Evolutionary conservation across 2,329 filamentous ascomycete species (phyloP).

Genomic region (Elsinoe necatrix): DNA sequence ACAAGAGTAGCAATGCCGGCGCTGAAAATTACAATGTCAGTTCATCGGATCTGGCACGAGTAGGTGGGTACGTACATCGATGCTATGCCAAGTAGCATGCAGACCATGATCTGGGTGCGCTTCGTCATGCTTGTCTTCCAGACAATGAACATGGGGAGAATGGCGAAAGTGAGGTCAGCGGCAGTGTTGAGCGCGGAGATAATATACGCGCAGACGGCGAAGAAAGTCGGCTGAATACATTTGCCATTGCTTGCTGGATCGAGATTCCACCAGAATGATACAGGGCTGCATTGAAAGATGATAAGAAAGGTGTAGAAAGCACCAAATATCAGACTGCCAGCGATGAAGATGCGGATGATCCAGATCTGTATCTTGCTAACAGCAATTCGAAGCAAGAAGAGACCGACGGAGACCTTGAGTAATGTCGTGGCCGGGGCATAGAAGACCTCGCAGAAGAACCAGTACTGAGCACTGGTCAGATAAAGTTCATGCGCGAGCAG

Average conservation of each 20-base stretch:
- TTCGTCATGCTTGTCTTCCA: constrained; percentile 30
- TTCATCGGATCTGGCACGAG: no score
- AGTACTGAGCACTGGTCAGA: constrained; percentile 29
- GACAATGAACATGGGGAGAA: constrained; percentile 32
- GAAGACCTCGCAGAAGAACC: constrained; percentile 49
- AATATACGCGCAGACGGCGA: constrained; percentile 17
- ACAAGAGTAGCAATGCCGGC: constrained; percentile 47
- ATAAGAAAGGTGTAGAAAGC: constrained; percentile 44
- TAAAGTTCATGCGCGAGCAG: neutral
- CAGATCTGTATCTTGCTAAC: constrained; percentile 37
- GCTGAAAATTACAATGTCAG: constrained; percentile 11
- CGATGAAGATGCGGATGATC: constrained; percentile 40
- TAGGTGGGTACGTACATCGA: constrained; percentile 22
- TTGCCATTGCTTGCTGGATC: constrained; percentile 31
- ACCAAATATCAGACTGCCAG: constrained; percentile 38
- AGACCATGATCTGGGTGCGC: constrained; percentile 27
- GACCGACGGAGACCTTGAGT: constrained; percentile 45
- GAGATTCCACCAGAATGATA: constrained; percentile 45
- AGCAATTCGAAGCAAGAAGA: constrained; percentile 47
- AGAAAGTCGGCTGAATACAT: constrained; percentile 26
- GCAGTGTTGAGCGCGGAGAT: constrained; percentile 27
- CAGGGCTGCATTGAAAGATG: constrained; percentile 47
- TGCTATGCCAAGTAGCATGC: constrained; percentile 30
- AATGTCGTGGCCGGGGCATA: constrained; percentile 43
- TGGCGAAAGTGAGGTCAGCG: constrained; percentile 32